phyloP scores from a whole-genome alignment of 208 protist species.

The Leishmania major region DNA sequence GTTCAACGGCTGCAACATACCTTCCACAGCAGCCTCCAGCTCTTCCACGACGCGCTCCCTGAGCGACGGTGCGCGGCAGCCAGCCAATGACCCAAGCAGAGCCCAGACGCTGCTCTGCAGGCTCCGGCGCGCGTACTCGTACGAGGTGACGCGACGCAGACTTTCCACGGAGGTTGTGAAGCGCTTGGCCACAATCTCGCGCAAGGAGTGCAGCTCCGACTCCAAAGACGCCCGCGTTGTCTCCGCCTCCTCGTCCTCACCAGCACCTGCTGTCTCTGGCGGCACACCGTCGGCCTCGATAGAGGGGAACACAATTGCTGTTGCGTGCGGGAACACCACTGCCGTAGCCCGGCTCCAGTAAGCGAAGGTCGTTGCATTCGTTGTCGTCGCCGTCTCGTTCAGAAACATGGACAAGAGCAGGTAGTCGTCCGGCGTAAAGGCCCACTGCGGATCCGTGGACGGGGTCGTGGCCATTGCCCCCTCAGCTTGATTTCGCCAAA shows the following conservation, averaged over 20 bases:
- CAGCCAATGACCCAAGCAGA: conserved; percentile 14
- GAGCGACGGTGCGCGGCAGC: neutral
- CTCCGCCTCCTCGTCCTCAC: conserved; percentile 22
- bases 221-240: conserved; percentile 34
- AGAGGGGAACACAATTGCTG: conserved; percentile 26
- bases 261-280: neutral
- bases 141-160: conserved; percentile 19
- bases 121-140: conserved; percentile 23
- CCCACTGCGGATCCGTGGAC: neutral
- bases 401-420: conserved; percentile 68
- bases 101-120: conserved; percentile 17
- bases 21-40: conserved; percentile 38
- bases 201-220: conserved; percentile 53
- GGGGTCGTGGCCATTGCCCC: neutral
- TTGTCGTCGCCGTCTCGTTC: conserved; percentile 58
- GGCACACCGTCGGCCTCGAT: neutral
- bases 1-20: conserved; percentile 37
- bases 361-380: conserved; percentile 25
- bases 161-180: conserved; percentile 31
- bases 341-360: conserved; percentile 35
- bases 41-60: conserved; percentile 23
- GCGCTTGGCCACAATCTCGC: conserved; percentile 45
- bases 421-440: conserved; percentile 44
- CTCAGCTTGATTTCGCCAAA: neutral
- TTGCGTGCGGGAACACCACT: conserved; percentile 34